Conservation (phyloP, 305 asterid genomes). For the Nicotiana rustica region DNA sequence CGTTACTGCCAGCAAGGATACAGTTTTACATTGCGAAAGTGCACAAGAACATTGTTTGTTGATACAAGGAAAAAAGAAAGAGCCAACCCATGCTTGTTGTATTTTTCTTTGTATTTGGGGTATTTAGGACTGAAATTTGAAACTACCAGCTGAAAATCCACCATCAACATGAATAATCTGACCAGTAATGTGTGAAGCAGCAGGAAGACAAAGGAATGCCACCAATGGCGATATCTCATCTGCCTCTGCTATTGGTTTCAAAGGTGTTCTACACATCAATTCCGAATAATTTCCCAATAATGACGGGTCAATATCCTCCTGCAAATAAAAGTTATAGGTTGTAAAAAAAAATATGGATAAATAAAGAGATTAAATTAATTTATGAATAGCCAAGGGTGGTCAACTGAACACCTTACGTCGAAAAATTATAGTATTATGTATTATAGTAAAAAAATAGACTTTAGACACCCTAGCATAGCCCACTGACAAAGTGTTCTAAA, state of each 20-base stretch:
- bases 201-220: conserved; percentile 55
- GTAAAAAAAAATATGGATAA: background rate
- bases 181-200: conserved; percentile 51
- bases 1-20: background rate
- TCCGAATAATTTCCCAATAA: background rate
- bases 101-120: background rate
- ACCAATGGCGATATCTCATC: conserved; percentile 50
- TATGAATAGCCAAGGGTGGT: too few relatives aligned
- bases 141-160: conserved; percentile 50
- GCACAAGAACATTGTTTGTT: background rate
- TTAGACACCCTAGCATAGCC: too few relatives aligned
- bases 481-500: too few relatives aligned
- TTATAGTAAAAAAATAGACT: too few relatives aligned
- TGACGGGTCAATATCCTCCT: conserved; percentile 46
- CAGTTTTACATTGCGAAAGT: background rate
- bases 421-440: too few relatives aligned
- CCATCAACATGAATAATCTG: conserved; percentile 50
- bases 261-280: conserved; percentile 40
- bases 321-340: background rate
- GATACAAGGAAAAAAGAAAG: background rate
- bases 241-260: conserved; percentile 46
- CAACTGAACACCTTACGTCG: too few relatives aligned
- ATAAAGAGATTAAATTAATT: background rate
- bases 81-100: background rate
- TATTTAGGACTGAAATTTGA: conserved; percentile 31